Evolutionary conservation across 768 basidiomycete genomes (phyloP), one percentile per base, ranked within the genome.

Genomic region (Pleurotus salmoneostramineus): DNA sequence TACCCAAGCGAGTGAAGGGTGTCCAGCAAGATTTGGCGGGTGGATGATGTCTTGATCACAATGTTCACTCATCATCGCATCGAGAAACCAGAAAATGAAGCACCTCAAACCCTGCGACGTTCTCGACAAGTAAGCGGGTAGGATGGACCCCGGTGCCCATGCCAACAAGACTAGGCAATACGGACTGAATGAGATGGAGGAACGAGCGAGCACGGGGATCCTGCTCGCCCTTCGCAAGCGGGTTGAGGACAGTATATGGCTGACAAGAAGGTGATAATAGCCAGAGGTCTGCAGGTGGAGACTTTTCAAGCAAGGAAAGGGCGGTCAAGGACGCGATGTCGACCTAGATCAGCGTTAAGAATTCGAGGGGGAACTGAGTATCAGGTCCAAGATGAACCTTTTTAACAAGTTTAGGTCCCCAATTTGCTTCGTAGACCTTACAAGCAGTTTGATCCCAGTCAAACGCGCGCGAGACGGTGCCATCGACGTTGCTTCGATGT

Each of bases 21-120:
- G 12, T 75, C 73, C 0, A 87, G 62, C n/a, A 91, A 71, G 6
- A 78, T 72, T 58, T 72, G 68, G 43, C 88, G 80, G 3, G 89
- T 90, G 27, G 69, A 80, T 1, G 91, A 93, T 6, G 74, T 72
- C 91, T 93, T 67, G 47, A 8, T 56, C 15, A 8, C 61, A 50
- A 11, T 35, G 56, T 37, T 45, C 49, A 42, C 60, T 68, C 21
- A 10, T 43, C 3, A 2, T 37, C 34, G 37, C 37, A 47, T 21
- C 6, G 49, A 58, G 8, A 21, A 11, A 48, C 21, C 17, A 51
- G 15, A 21, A n/a, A 50, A 51, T 10, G 58, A 50, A 55, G 64
- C 67, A 89, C 91, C 83, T 91, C 88, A 62, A 93, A 93, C 6
- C 89, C 90, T 7, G 85, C 88, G 3, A 93, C 91, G 62, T 93